Conservation (phyloP, 805 yeast genomes). For the Myxozyma mucilagina region DNA sequence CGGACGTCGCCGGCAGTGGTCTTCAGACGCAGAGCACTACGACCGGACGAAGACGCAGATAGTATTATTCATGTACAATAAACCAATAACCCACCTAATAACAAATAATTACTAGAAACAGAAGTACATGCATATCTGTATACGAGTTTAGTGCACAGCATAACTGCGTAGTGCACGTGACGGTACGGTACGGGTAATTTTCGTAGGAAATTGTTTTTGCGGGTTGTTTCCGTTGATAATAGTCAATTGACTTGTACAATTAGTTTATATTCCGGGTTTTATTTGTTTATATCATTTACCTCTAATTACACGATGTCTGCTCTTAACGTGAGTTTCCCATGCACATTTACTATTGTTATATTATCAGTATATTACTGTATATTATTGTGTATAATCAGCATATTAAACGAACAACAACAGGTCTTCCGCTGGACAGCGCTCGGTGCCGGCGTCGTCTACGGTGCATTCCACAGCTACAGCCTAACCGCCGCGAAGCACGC, state of each 20-base stretch:
- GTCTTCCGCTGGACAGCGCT: slow-evolving; percentile 92
- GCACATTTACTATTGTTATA: not conserved
- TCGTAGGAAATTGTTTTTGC: no score
- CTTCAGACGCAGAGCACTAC: not conserved
- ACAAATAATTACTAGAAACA: no score
- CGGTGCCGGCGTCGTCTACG: slow-evolving; percentile 84
- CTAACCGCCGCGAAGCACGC: slow-evolving; percentile 61
- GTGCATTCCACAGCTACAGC: slow-evolving; percentile 77
- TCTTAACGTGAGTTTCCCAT: not conserved
- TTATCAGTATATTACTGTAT: not conserved
- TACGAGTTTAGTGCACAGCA: no score
- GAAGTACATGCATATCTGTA: no score
- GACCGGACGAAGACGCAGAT: not conserved
- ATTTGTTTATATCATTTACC: not conserved
- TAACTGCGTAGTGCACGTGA: no score
- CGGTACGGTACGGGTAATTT: no score
- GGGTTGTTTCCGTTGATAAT: no score
- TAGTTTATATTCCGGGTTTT: no score
- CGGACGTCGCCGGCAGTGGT: not conserved
- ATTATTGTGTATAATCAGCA: no score
- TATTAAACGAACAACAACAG: slow-evolving; percentile 39
- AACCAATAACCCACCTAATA: not conserved
- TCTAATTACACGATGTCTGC: slow-evolving; percentile 3
- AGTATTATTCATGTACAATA: not conserved
- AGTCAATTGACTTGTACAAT: no score